Evolutionary conservation across 2,329 filamentous ascomycete genomes (phyloP).

Genomic region (Hymenoscyphus occultus): DNA sequence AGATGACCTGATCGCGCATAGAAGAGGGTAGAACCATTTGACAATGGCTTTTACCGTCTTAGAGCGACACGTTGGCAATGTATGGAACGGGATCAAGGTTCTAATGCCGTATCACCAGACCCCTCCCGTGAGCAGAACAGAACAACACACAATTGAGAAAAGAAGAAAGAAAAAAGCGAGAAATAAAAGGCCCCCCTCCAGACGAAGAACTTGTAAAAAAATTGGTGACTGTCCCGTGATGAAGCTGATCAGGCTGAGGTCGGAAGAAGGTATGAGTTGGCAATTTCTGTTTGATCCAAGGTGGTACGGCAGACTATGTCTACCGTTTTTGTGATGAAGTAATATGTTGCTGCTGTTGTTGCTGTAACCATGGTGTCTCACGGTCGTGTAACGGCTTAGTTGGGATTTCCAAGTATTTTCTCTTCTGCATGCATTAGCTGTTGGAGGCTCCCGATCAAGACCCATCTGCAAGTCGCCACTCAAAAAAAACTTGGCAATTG

Average conservation of each 20-base stretch:
- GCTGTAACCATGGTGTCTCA: neutral
- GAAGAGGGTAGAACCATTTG: neutral
- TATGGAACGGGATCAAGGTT: constrained; percentile 4
- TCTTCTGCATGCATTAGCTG: neutral
- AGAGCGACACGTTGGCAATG: constrained; percentile 2
- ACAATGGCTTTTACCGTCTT: neutral
- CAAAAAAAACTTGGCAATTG: neutral
- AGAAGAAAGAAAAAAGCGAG: neutral
- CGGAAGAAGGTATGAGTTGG: constrained; percentile 12
- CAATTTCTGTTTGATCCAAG: constrained; percentile 5
- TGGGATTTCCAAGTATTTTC: neutral
- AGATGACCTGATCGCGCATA: neutral
- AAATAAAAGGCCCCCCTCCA: too few species aligned
- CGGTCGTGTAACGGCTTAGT: neutral
- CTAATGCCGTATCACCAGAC: neutral
- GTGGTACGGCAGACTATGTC: neutral
- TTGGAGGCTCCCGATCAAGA: neutral
- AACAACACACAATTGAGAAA: neutral
- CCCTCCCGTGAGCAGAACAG: neutral
- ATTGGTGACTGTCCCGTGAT: neutral
- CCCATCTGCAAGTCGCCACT: neutral
- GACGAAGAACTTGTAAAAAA: neutral
- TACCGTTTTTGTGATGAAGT: constrained; percentile 4
- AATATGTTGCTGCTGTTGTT: neutral
- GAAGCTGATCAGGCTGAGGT: constrained; percentile 4